Evolutionary conservation across 2,329 filamentous ascomycete species (phyloP).

Genomic region (Penicillium decumbens): DNA sequence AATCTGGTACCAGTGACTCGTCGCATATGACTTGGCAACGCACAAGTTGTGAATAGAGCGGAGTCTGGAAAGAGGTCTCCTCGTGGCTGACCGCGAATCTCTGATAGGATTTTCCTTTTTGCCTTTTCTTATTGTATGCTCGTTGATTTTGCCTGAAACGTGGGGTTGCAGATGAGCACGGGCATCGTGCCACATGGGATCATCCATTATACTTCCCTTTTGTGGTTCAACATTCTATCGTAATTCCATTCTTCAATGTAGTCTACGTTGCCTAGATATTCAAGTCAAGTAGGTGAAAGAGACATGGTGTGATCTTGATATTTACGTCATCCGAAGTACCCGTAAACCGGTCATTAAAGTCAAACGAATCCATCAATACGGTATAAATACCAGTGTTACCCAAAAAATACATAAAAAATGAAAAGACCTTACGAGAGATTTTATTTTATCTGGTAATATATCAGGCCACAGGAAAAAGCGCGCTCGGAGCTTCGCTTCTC

Average conservation of each 20-base stretch:
- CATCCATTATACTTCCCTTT: neutral
- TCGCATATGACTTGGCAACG: neutral
- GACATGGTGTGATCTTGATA: neutral
- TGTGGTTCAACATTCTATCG: neutral
- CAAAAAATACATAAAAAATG: neutral
- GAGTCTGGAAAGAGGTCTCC: neutral
- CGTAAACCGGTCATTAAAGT: constrained; percentile 2
- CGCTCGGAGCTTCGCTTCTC: constrained; percentile 5
- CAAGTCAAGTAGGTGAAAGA: neutral
- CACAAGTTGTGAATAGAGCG: too few relatives aligned
- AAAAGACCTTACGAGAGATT: neutral
- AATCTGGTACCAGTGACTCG: neutral
- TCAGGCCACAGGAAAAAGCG: neutral
- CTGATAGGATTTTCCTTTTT: neutral
- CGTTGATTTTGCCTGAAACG: constrained; percentile 11
- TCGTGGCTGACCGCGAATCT: neutral
- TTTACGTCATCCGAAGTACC: constrained; percentile 1
- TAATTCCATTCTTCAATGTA: neutral
- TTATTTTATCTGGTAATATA: neutral
- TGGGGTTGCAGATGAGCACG: constrained; percentile 9
- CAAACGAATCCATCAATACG: neutral
- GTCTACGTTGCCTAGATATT: neutral
- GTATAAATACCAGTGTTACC: neutral
- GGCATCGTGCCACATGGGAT: neutral
- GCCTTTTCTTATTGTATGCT: neutral